Evolutionary conservation across 345 rosid species (phyloP), one percentile per base, ranked within the genome.

Genomic region (Sonneratia alba): DNA sequence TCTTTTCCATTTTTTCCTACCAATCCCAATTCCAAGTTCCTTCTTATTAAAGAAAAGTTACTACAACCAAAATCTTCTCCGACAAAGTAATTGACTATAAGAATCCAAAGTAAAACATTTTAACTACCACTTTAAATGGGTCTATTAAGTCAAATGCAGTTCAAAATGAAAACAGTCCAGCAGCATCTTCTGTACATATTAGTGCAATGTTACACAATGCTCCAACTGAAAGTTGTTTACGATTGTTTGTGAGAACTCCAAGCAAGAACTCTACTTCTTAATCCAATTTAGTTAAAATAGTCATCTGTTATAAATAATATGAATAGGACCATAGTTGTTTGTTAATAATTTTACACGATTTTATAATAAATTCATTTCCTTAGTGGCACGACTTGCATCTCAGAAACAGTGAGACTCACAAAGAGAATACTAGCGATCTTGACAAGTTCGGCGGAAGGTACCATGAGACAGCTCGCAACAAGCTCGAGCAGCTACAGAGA

Each of bases 401-500:
- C 83, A 86, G 77, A 82, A 81, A 82, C 77, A 72, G 84, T 79
- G 86, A 86, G 84, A 91, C 90, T 90, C 97, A 92, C 99, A 87
- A 88, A 90, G 84, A 80, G 77, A 89, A 76, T 69, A 92, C 74
- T 95, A 95, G 96, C 99, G 96, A 90, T 92, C 99, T 82, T 78
- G 97, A 95, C 97, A 90, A 90, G 97, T 79, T 74, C 92, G 88
- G 80, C 79, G 56, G 90, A 90, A 89, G 96, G 91, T 95, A 95
- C 99, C 98, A 67, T 95, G 89, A 89, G 91, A 83, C 90, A 95
- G 88, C 85, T 92, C 94, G 80, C 96, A 86, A 76, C 87, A 95
- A 70, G 89, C 98, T 78, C 97, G 93, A 66, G 77, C 74, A 16
- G 86, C 88, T 77, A 87, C 82, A 71, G 85, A 83, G 68, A 91